A percentile compares a stretch with the other conserved stretches of the same genome.
Conservation (phyloP, 176 grass and related monocot genomes). For the Oryza rufipogon region DNA sequence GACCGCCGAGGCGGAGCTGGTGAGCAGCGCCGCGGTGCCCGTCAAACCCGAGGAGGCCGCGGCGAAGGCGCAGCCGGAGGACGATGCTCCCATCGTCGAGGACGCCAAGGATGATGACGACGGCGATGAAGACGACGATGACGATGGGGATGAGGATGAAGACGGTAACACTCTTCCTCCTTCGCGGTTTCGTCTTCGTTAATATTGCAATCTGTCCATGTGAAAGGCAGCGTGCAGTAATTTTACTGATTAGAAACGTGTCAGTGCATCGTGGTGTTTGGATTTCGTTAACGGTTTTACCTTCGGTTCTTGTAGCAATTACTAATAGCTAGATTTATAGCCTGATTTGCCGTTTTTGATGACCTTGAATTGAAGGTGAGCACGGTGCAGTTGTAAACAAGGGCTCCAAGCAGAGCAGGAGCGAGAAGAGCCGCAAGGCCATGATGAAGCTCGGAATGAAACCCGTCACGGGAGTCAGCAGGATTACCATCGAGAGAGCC, state of each 20-base stretch:
- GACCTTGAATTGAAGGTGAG: constrained; percentile 50
- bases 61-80: constrained; percentile 15
- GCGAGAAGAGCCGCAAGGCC: constrained; percentile 94
- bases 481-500: constrained; percentile 78
- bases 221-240: not conserved
- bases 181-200: not conserved
- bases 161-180: not conserved
- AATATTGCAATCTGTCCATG: not conserved
- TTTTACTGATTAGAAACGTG: not conserved
- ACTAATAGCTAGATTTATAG: not conserved
- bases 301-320: not conserved
- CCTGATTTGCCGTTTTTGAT: not conserved
- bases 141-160: constrained; percentile 47
- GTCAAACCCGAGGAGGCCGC: constrained; percentile 29
- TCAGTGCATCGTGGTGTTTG: not conserved
- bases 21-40: constrained; percentile 18
- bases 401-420: constrained; percentile 75
- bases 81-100: constrained; percentile 71
- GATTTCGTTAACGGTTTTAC: not conserved
- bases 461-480: constrained; percentile 73
- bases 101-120: constrained; percentile 72
- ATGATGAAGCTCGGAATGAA: constrained; percentile 99
- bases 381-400: constrained; percentile 52
- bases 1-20: constrained; percentile 37
- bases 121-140: constrained; percentile 34